Conservation (phyloP, 2,329 filamentous ascomycete genomes). For the Pseudocercospora eumusae region DNA sequence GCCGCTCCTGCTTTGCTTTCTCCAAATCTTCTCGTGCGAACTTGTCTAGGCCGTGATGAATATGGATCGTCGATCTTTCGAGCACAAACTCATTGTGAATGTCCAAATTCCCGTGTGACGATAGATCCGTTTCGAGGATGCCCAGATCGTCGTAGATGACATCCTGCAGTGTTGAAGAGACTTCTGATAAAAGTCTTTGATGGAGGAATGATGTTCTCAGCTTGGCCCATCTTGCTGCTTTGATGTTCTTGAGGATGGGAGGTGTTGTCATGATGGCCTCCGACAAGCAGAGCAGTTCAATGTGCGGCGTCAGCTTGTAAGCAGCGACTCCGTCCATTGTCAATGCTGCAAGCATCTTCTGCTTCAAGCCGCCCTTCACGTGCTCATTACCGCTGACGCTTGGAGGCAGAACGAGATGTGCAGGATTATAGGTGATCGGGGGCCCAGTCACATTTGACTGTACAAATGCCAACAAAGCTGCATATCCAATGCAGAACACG, state of each 20-base stretch:
- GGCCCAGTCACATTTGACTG: constrained; percentile 89
- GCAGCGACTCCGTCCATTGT: constrained; percentile 81
- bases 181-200: constrained; percentile 66
- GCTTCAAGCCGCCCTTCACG: constrained; percentile 35
- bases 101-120: constrained; percentile 22
- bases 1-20: constrained; percentile 65
- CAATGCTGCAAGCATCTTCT: constrained; percentile 67
- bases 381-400: constrained; percentile 18
- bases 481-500: constrained; percentile 62
- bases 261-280: constrained; percentile 58
- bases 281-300: constrained; percentile 82
- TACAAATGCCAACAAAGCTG: constrained; percentile 74
- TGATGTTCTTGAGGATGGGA: constrained; percentile 48
- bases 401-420: constrained; percentile 52
- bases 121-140: constrained; percentile 53
- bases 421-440: constrained; percentile 62
- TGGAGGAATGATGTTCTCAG: constrained; percentile 74
- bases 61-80: constrained; percentile 80
- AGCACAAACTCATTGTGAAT: constrained; percentile 72
- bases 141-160: constrained; percentile 62
- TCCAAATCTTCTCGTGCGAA: constrained; percentile 72
- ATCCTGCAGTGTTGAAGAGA: constrained; percentile 61
- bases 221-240: constrained; percentile 60
- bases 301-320: constrained; percentile 78
- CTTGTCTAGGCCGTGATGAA: constrained; percentile 77